Evolutionary conservation across 345 rosid species (phyloP), one percentile per base, ranked within the genome.

Genomic region (Trapa bicornis): DNA sequence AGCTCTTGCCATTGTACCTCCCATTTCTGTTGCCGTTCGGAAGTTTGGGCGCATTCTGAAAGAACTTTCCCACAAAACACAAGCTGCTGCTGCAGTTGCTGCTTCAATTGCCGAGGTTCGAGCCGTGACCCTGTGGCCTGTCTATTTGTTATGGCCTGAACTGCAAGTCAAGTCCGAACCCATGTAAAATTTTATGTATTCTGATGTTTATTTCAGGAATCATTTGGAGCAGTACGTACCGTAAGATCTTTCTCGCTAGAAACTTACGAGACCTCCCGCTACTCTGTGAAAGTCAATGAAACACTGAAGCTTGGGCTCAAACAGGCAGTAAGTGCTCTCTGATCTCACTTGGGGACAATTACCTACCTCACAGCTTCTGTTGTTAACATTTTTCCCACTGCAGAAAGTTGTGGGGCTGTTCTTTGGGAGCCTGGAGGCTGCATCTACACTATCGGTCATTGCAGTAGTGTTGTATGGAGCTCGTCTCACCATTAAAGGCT

Each of bases 31-130:
- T 68, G 84, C 88, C 47, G 96, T 85, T 37, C 77, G 83, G 54
- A 82, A 75, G 65, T 87, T 87, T 11, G 97, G 98, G 16, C 88
- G 87, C 37, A 88, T 77, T 78, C 85, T 93, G 61, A 88, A 91
- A 68, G 98, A 93, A 70, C 92, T 90, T 75, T 88, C 97, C 42
- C 92, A 93, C 76, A 73, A 66, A 71, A 93, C 94, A 69, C 98
- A 93, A 87, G 95, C 97, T 65, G 97, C 98, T 47, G 97, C 98
- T 73, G 98, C 98, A 37, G 84, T 79, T 65, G 88, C 98, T 77
- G 89, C 96, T 45, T 90, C 98, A 39, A 90, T 93, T 74, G 97
- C 97, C 52, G 97, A 93, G 98, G 98, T 90, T 61, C 37, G 73
- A 69, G 6, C 15, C 58, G 47, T 37, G 43, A 14, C 1, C 45